Evolutionary conservation across 2,329 filamentous ascomycete genomes (phyloP).

Genomic region (Hypoxylon sp.): DNA sequence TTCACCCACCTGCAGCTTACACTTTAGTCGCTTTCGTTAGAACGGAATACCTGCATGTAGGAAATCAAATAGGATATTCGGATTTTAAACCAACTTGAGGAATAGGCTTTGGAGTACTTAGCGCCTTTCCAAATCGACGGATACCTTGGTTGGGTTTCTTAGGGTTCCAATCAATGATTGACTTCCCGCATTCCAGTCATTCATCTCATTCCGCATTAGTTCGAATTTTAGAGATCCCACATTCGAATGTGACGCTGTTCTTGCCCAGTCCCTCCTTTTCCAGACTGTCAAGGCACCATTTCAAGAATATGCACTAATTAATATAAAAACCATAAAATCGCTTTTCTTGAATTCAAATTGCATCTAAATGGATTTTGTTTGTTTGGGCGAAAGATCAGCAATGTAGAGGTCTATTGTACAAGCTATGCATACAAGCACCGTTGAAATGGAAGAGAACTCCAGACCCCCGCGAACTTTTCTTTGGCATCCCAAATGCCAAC

Average conservation of each 20-base stretch:
- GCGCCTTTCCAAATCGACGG: background rate
- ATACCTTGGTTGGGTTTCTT: slow-evolving; percentile 6
- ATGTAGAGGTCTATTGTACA: slow-evolving; percentile 44
- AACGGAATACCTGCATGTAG: background rate
- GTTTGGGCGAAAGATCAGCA: slow-evolving; percentile 26
- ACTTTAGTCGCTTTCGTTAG: no score
- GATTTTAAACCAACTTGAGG: background rate
- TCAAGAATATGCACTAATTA: slow-evolving; percentile 23
- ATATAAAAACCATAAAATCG: slow-evolving; percentile 37
- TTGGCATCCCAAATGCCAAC: slow-evolving; percentile 39
- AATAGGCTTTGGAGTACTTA: background rate
- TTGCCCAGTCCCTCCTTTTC: slow-evolving; percentile 41
- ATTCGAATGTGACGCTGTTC: slow-evolving; percentile 41
- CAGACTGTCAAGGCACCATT: slow-evolving; percentile 29
- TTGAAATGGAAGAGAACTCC: slow-evolving; percentile 41
- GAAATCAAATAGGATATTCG: background rate
- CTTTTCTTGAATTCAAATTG: background rate
- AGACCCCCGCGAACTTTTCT: slow-evolving; percentile 36
- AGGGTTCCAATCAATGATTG: slow-evolving; percentile 2
- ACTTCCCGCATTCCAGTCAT: slow-evolving; percentile 1
- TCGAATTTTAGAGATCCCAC: slow-evolving; percentile 10
- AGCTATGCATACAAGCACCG: slow-evolving; percentile 42
- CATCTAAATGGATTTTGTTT: slow-evolving; percentile 11
- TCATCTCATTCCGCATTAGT: slow-evolving; percentile 7
- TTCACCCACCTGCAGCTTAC: no score